phyloP scores from a whole-genome alignment of 2,329 filamentous ascomycete genomes.

The Neofusicoccum cordaticola region DNA sequence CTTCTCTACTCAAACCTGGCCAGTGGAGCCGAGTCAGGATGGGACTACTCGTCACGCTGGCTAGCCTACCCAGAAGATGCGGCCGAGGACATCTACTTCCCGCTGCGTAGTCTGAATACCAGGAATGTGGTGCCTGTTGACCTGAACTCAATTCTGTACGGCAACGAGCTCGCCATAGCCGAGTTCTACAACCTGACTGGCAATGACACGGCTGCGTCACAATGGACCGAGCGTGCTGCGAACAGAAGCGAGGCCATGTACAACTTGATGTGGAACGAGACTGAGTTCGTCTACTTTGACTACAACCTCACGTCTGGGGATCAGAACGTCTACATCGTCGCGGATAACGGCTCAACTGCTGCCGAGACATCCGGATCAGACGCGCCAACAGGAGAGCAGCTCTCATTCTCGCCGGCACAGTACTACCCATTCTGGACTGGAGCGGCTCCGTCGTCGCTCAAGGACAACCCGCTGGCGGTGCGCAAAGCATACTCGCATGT shows the following conservation, averaged over 20 bases:
- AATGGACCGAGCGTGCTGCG: slow-evolving; percentile 51
- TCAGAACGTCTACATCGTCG: slow-evolving; percentile 55
- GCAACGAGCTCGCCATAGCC: slow-evolving; percentile 61
- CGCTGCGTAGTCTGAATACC: slow-evolving; percentile 62
- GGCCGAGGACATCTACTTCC: slow-evolving; percentile 60
- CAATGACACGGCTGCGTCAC: slow-evolving; percentile 49
- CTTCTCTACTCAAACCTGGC: slow-evolving; percentile 62
- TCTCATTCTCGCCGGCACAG: slow-evolving; percentile 58
- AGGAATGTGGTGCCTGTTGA: slow-evolving; percentile 61
- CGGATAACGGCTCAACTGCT: slow-evolving; percentile 47
- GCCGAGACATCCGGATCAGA: slow-evolving; percentile 40
- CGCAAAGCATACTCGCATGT: slow-evolving; percentile 55
- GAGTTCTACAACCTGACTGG: slow-evolving; percentile 53
- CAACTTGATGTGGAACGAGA: slow-evolving; percentile 62
- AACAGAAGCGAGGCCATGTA: slow-evolving; percentile 62
- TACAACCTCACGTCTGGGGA: slow-evolving; percentile 61
- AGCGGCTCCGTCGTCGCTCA: slow-evolving; percentile 57
- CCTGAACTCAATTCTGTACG: slow-evolving; percentile 66
- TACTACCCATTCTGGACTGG: slow-evolving; percentile 70
- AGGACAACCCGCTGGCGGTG: slow-evolving; percentile 58
- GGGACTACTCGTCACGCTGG: slow-evolving; percentile 63
- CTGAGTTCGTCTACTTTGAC: slow-evolving; percentile 64
- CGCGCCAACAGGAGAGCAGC: slow-evolving; percentile 55
- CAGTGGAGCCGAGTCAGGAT: slow-evolving; percentile 62
- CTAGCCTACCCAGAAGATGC: slow-evolving; percentile 58